These are phyloP conservation scores for Acacia crassicarpa DNA, from an alignment of 306 rosid species.

Conservation along the genomic window DNA sequence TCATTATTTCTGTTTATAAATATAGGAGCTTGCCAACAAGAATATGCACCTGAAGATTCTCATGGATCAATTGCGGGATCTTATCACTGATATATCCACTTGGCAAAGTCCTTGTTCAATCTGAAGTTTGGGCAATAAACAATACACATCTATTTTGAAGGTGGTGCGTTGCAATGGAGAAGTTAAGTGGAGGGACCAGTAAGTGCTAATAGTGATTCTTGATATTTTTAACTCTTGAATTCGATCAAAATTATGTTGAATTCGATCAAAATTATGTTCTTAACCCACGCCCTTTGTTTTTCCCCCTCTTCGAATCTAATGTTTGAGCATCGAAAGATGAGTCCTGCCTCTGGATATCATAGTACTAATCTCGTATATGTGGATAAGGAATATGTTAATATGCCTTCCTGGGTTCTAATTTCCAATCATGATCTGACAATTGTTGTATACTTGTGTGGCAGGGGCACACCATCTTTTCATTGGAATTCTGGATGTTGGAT, in stretches of 20 bases:
- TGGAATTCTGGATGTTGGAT: not conserved
- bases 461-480: not conserved
- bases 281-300: not conserved
- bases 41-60: conserved; percentile 69
- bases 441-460: not conserved
- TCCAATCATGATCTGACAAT: not conserved
- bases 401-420: not conserved
- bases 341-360: not conserved
- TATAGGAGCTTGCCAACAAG: conserved; percentile 79
- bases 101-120: conserved; percentile 74
- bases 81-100: conserved; percentile 76
- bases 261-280: not conserved
- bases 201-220: conserved; percentile 24
- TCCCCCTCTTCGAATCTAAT: not conserved
- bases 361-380: not conserved
- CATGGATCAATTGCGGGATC: conserved; percentile 79
- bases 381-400: not conserved
- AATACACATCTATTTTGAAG: conserved; percentile 25
- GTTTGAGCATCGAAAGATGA: not conserved
- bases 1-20: conserved; percentile 1
- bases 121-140: conserved; percentile 33
- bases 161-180: not conserved
- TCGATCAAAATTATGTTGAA: not conserved
- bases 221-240: conserved; percentile 14
- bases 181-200: conserved; percentile 1